phyloP scores from a whole-genome alignment of 345 rosid genomes.

The Eucalyptus decipiens region DNA sequence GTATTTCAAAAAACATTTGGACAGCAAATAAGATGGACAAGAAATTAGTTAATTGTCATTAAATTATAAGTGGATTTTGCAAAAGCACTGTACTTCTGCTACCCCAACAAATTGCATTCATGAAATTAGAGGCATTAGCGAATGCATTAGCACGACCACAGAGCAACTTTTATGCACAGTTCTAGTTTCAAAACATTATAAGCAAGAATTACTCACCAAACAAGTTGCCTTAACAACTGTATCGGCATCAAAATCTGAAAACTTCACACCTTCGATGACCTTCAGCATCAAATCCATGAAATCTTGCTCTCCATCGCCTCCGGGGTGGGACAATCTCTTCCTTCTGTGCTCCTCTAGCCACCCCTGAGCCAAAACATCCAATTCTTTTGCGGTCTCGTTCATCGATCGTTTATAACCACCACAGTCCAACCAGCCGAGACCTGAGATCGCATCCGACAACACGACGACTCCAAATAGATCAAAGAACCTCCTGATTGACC shows the following conservation, averaged over 20 bases:
- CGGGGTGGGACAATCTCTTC: neutral
- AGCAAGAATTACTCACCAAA: neutral
- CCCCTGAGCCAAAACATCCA: slow-evolving; percentile 6
- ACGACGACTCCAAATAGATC: slow-evolving; percentile 7
- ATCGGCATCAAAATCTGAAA: slow-evolving; percentile 9
- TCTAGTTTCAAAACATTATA: slow-evolving; percentile 3
- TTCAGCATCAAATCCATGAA: slow-evolving; percentile 26
- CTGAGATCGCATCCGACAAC: slow-evolving; percentile 21
- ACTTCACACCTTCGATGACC: neutral
- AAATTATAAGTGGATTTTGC: neutral
- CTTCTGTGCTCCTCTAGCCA: slow-evolving; percentile 36
- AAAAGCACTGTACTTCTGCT: neutral
- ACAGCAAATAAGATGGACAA: neutral
- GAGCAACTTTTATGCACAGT: neutral
- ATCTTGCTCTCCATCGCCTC: slow-evolving; percentile 5
- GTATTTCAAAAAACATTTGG: neutral
- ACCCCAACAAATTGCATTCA: neutral
- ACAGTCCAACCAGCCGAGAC: slow-evolving; percentile 24
- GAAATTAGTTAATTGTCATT: neutral
- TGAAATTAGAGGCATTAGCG: neutral
- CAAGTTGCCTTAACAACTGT: slow-evolving; percentile 20
- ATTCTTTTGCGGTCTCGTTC: slow-evolving; percentile 19
- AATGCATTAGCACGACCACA: neutral
- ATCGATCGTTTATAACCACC: slow-evolving; percentile 7
- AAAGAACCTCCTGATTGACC: neutral